Conservation (phyloP, 176 grass and related monocot species). For the Avena atlantica region DNA sequence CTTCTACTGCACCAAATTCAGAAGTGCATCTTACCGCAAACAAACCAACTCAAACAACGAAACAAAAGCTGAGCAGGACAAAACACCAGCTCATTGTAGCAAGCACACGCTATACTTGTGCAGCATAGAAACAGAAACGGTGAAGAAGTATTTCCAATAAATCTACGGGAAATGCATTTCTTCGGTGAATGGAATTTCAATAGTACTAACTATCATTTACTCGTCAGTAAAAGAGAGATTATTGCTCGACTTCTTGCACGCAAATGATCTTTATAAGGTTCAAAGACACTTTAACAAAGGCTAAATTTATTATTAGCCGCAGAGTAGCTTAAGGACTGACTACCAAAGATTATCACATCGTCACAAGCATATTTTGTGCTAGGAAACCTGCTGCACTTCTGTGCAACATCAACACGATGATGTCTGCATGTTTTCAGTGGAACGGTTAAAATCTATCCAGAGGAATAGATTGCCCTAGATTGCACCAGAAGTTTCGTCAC, state of each 20-base stretch:
- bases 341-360: conserved; percentile 12
- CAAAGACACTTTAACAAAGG: conserved; percentile 3
- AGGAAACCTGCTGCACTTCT: conserved; percentile 49
- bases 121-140: neutral
- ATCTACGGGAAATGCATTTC: neutral
- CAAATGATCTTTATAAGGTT: conserved; percentile 36
- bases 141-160: neutral
- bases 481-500: neutral
- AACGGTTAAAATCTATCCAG: conserved; percentile 40
- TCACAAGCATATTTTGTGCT: neutral
- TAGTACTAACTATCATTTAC: no score
- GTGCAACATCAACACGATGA: conserved; percentile 50
- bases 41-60: neutral
- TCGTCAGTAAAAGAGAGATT: no score
- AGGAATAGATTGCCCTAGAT: conserved; percentile 42
- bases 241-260: neutral
- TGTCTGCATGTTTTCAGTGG: conserved; percentile 39
- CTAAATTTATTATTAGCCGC: conserved; percentile 25
- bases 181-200: no score
- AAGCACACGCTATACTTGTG: neutral
- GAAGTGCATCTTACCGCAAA: neutral
- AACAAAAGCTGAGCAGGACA: neutral
- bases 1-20: no score
- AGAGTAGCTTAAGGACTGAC: conserved; percentile 7
- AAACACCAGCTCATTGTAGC: neutral